These are phyloP conservation scores for Neoscytalidium dimidiatum DNA, from an alignment of 2,329 filamentous ascomycete genomes.

Conservation along the genomic window DNA sequence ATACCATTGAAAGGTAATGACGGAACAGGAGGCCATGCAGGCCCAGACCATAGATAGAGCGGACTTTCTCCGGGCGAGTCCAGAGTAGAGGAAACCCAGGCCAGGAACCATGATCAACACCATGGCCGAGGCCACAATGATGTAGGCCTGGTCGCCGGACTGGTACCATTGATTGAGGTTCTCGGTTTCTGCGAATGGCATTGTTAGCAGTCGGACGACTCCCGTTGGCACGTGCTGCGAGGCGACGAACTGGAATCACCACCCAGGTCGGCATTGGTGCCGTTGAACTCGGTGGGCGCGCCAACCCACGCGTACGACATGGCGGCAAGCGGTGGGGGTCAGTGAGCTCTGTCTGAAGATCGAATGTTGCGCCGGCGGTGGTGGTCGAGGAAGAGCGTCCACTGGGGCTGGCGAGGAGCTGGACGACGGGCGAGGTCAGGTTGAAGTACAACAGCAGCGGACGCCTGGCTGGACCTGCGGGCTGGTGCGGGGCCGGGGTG, in stretches of 20 bases:
- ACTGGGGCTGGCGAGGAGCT: not conserved
- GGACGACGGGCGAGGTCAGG: not conserved
- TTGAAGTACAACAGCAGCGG: not conserved
- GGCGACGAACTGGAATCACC: conserved; percentile 72
- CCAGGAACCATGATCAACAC: conserved; percentile 96
- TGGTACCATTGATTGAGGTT: conserved; percentile 97
- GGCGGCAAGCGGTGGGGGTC: conserved; percentile 22
- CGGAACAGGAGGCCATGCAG: conserved; percentile 88
- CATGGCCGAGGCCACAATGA: conserved; percentile 86
- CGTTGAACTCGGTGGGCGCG: conserved; percentile 49
- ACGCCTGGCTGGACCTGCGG: conserved; percentile 9
- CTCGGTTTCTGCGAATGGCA: conserved; percentile 61
- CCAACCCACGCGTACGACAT: conserved; percentile 55
- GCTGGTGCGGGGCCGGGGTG: conserved; percentile 15
- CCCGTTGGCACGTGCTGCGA: not conserved
- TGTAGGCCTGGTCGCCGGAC: conserved; percentile 90
- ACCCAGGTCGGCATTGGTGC: conserved; percentile 63
- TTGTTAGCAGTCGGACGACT: not conserved
- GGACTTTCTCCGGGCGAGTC: conserved; percentile 95
- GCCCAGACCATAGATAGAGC: conserved; percentile 97
- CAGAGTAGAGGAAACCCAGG: conserved; percentile 96
- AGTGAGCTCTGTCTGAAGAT: no score
- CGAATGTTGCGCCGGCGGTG: no score
- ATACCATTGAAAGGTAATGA: conserved; percentile 98
- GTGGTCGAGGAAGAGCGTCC: not conserved